Evolutionary conservation across 495 filamentous ascomycete species (phyloP), one percentile per base, ranked within the genome.

Genomic region (Lineolata rhizophorae): DNA sequence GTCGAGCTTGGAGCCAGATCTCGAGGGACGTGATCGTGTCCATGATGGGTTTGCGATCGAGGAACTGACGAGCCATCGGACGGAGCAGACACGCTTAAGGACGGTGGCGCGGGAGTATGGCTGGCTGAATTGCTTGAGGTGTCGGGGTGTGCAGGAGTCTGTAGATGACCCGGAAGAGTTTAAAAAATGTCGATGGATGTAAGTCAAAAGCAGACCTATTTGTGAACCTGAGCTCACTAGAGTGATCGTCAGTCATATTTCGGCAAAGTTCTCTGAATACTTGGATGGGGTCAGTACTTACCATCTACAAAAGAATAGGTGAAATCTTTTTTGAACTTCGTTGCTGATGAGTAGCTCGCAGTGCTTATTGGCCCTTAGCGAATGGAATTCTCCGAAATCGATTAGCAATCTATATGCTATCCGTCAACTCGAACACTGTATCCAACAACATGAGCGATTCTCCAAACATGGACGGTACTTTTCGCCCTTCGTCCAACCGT

Each of bases 391-490:
- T 10, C 31, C 39, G n/a, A n/a, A n/a, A 16, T 35, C 36, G 2
- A 5, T 20, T 1, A 30, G 38, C 10, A 35, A 18, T 0, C 16
- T 40, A 3, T n/a, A 15, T 9, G 33, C 38, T 9, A 36, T 49
- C 12, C 38, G 43, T 20, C 43, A 47, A 31, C 29, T 51, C 9
- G 48, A 45, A 20, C 34, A 47, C 22, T 43, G 34, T 16, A 38
- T 54, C n/a, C 37, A 45, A 15, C 43, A 42, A 20, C 36, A 55
- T 14, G 50, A 53, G 27, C 36, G 52, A 3, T 55, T 53, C 31
- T 55, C 52, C 1, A 53, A 55, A 35, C 52, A 55, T 36, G 52
- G 52, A 6, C 44, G 45, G 31, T 48, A 49, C 35, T 55, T 55
- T 36, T 36, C 46, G 17, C 52, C 52, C 2, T 55, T 55, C 42